Evolutionary conservation across 139 green algal species (phyloP).

Genomic region (Pseudopediastrum boryanum): DNA sequence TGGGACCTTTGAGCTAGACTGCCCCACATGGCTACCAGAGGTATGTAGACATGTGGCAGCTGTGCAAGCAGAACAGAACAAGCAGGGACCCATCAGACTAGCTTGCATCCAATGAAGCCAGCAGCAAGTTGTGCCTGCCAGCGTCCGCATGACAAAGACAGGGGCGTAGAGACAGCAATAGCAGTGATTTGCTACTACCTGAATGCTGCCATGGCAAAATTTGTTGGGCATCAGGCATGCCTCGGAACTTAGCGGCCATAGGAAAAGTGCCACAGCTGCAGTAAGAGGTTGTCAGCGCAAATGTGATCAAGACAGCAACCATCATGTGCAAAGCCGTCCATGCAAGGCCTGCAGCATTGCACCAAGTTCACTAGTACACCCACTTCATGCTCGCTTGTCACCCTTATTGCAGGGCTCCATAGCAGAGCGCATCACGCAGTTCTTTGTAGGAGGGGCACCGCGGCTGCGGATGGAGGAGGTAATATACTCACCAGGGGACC

Average conservation of each 20-base stretch:
- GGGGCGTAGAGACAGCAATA: not conserved
- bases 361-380: not conserved
- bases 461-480: constrained; percentile 75
- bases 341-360: too few relatives aligned
- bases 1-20: constrained; percentile 72
- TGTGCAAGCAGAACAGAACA: not conserved
- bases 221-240: not conserved
- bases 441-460: constrained; percentile 72
- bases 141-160: not conserved
- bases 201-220: not conserved
- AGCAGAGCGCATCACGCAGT: constrained; percentile 60
- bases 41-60: constrained; percentile 30
- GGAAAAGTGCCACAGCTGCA: too few relatives aligned
- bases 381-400: not conserved
- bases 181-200: not conserved
- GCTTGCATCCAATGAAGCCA: not conserved
- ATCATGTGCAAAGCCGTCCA: too few relatives aligned
- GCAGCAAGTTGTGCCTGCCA: not conserved
- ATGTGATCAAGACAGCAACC: constrained; percentile 5
- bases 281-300: not conserved
- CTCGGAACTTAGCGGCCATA: too few relatives aligned
- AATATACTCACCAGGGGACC: constrained; percentile 68
- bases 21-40: constrained; percentile 76
- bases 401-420: constrained; percentile 48
- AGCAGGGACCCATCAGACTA: not conserved